Percentiles rank a stretch among this genome's conserved stretches.
Conservation (phyloP, 2,329 filamentous ascomycete genomes). For the Spiromastix sp. region DNA sequence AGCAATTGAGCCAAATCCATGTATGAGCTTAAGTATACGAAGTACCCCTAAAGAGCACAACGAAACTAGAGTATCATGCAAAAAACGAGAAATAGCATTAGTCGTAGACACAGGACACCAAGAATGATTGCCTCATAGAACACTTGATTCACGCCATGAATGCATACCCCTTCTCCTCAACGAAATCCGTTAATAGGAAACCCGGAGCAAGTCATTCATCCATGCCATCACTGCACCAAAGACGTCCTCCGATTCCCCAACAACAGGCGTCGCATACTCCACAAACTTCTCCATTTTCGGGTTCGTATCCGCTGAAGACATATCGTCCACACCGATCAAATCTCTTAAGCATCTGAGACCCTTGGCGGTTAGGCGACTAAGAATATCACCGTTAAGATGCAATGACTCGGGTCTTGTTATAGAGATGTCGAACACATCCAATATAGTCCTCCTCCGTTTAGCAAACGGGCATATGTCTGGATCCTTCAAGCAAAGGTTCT, state of each 20-base stretch:
- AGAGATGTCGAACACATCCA: slow-evolving; percentile 30
- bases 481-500: slow-evolving; percentile 52
- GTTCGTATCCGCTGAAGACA: slow-evolving; percentile 7
- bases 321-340: slow-evolving; percentile 17
- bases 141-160: too few relatives aligned
- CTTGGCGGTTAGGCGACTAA: slow-evolving; percentile 44
- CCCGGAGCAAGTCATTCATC: slow-evolving; percentile 23
- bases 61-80: too few relatives aligned
- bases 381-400: slow-evolving; percentile 59
- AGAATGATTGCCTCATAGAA: too few relatives aligned
- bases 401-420: slow-evolving; percentile 37
- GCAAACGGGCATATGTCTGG: slow-evolving; percentile 41
- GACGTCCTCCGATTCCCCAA: slow-evolving; percentile 23
- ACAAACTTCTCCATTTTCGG: slow-evolving; percentile 33
- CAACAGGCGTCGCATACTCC: slow-evolving; percentile 41
- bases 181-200: slow-evolving; percentile 11
- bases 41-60: too few relatives aligned
- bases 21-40: too few relatives aligned
- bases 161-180: too few relatives aligned
- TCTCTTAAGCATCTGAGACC: slow-evolving; percentile 23
- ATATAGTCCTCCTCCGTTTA: slow-evolving; percentile 18
- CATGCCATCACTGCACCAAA: slow-evolving; percentile 23
- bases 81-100: too few relatives aligned
- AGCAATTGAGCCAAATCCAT: too few relatives aligned
- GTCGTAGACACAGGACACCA: too few relatives aligned